Conservation (phyloP, 257 asterid species). For the Lantana camara region DNA sequence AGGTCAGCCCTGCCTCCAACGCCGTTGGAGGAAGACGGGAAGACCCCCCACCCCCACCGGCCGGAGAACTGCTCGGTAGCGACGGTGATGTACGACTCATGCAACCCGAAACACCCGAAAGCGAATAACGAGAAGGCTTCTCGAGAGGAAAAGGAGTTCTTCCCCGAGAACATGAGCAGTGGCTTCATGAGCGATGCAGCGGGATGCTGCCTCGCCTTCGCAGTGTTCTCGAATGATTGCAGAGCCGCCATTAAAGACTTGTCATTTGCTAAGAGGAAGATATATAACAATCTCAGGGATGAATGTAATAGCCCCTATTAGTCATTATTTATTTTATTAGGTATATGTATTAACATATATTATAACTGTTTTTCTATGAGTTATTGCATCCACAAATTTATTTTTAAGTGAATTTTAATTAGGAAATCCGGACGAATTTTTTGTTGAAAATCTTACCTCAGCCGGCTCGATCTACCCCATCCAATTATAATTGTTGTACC, state of each 20-base stretch:
- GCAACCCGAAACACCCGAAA: conserved; percentile 4
- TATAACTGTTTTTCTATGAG: no score
- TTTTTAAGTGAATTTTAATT: no score
- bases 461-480: no score
- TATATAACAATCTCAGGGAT: background rate
- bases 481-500: no score
- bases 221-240: conserved; percentile 18
- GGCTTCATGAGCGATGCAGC: conserved; percentile 3
- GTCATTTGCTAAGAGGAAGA: background rate
- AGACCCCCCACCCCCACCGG: background rate
- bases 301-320: background rate
- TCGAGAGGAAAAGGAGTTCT: background rate
- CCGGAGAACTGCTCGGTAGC: conserved; percentile 1
- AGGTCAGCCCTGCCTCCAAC: background rate
- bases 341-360: no score
- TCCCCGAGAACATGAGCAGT: background rate
- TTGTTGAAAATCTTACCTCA: no score
- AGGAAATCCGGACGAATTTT: no score
- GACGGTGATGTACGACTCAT: conserved; percentile 1
- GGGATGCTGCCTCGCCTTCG: conserved; percentile 11
- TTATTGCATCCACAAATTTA: no score
- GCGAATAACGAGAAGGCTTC: background rate
- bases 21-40: no score
- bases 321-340: no score
- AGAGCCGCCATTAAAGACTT: background rate